phyloP scores from a whole-genome alignment of 164 flowering plant species.

The Dillenia suffruticosa region DNA sequence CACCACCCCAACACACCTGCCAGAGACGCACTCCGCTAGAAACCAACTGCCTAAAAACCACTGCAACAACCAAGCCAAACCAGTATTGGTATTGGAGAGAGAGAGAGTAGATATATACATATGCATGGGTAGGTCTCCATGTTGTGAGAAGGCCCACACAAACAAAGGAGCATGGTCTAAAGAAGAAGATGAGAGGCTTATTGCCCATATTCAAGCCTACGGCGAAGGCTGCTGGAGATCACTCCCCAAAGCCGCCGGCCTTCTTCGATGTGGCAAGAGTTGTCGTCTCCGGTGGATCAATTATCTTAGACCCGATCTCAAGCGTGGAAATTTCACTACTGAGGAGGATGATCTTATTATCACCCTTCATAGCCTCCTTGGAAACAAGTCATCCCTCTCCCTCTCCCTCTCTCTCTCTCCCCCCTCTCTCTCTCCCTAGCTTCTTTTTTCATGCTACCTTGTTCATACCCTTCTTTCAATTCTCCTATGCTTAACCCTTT shows the following conservation, averaged over 20 bases:
- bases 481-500: no score
- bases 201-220: conserved; percentile 17
- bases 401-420: not conserved
- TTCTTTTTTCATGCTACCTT: not conserved
- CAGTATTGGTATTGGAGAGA: no score
- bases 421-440: not conserved
- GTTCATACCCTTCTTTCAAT: not conserved
- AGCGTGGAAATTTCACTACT: conserved; percentile 4
- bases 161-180: conserved; percentile 30
- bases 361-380: conserved; percentile 4
- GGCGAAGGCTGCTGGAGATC: conserved; percentile 33
- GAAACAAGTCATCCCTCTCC: not conserved
- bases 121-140: conserved; percentile 23
- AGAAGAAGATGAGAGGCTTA: conserved; percentile 25
- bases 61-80: no score
- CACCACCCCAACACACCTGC: no score
- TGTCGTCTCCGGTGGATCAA: conserved; percentile 11
- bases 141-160: conserved; percentile 27
- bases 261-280: conserved; percentile 7
- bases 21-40: no score
- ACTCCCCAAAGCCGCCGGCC: conserved; percentile 15
- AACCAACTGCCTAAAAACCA: no score
- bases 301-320: conserved; percentile 5
- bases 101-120: no score
- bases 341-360: conserved; percentile 9